Base-by-base conservation (phyloP, 768 basidiomycete species). In the Naganishia kalamii region DNA sequence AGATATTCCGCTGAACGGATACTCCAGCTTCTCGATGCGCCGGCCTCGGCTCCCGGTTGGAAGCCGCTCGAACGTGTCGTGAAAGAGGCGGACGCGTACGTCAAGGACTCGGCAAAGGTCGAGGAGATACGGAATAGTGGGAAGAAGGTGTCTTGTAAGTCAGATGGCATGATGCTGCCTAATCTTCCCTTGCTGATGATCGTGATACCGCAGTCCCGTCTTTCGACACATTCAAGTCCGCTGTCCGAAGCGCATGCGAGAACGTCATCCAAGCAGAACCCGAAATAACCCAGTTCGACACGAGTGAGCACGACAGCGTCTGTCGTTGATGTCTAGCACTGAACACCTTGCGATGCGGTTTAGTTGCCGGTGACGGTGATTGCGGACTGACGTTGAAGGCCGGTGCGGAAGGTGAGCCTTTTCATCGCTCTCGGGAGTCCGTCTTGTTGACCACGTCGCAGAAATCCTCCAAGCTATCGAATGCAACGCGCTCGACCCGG, bases 261-360 rank as follows among this genome's bases (percentile, higher is more conserved):
- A 85, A 85, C 1, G 79, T 97, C 67, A 84, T 91, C 65, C 79
- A 78, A 7, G 88, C 87, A 7, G 93, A 97, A 75, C 85, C 88
- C 1, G 91, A 92, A 69, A 91, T 99, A 66, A 97, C 93, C 15
- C 79, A 83, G 21, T 88, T 90, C 85, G 94, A 99, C 76, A 87
- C 84, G 64, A 87, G 97, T 60, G 89, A 90, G 1, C 94, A 94
- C 27, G 93, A 98, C 73, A 93, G 93, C 4, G 85, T n/a, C n/a
- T n/a, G n/a, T n/a, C n/a, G n/a, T n/a, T n/a, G n/a, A n/a, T n/a
- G n/a, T n/a, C n/a, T n/a, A n/a, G n/a, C n/a, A n/a, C n/a, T n/a
- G n/a, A n/a, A n/a, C n/a, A n/a, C n/a, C n/a, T n/a, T n/a, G n/a
- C n/a, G n/a, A n/a, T n/a, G n/a, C n/a, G n/a, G n/a, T n/a, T n/a